phyloP scores from a whole-genome alignment of 805 yeast genomes.

The Candida silvatica region DNA sequence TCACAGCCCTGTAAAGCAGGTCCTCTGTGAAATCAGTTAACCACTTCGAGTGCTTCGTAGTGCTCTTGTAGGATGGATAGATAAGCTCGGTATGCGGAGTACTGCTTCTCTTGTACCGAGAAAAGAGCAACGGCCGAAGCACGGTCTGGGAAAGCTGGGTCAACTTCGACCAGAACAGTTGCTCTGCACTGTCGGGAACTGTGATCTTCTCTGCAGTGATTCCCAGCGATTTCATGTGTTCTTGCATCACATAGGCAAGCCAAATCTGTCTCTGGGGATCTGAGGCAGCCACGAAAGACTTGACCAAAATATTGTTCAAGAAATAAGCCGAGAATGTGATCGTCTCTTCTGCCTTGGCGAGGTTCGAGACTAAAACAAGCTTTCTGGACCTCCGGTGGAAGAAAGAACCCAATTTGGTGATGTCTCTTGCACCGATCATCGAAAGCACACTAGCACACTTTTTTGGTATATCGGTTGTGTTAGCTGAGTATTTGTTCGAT shows the following conservation, averaged over 20 bases:
- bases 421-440: slow-evolving; percentile 68
- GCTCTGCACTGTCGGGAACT: slow-evolving; percentile 21
- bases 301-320: slow-evolving; percentile 63
- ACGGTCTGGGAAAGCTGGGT: slow-evolving; percentile 64
- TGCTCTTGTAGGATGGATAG: slow-evolving; percentile 58
- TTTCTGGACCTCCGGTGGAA: slow-evolving; percentile 27
- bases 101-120: slow-evolving; percentile 57
- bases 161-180: slow-evolving; percentile 50
- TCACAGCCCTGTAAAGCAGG: slow-evolving; percentile 38
- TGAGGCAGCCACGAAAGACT: slow-evolving; percentile 82
- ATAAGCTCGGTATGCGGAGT: slow-evolving; percentile 33
- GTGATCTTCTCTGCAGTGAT: slow-evolving; percentile 16
- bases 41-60: slow-evolving; percentile 63
- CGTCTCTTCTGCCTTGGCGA: slow-evolving; percentile 55
- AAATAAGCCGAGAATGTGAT: slow-evolving; percentile 55
- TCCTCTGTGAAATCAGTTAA: slow-evolving; percentile 60
- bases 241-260: slow-evolving; percentile 85
- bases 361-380: slow-evolving; percentile 50
- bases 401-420: slow-evolving; percentile 37
- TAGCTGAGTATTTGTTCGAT: slow-evolving; percentile 44
- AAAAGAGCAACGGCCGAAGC: slow-evolving; percentile 62
- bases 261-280: slow-evolving; percentile 80
- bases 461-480: slow-evolving; percentile 32
- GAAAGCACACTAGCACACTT: slow-evolving; percentile 67
- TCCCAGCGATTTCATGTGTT: slow-evolving; percentile 58